These are phyloP conservation scores for Solanum sitiens DNA, from an alignment of 257 asterid species.

Conservation along the genomic window DNA sequence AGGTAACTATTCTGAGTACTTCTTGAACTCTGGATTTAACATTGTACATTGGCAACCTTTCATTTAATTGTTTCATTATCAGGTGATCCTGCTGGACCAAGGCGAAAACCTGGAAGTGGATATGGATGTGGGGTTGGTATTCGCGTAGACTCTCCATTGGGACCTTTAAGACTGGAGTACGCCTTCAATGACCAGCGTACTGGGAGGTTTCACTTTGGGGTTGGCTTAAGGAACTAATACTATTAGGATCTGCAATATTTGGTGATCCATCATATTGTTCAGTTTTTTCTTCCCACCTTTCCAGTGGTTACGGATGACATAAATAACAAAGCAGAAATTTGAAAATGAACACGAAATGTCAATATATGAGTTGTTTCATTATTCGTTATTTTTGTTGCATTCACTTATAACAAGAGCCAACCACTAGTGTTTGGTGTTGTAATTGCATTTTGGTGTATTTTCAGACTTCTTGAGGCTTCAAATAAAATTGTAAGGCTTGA, in stretches of 20 bases:
- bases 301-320: neutral
- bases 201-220: slow-evolving; percentile 92
- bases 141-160: slow-evolving; percentile 88
- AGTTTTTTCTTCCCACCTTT: neutral
- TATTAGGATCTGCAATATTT: neutral
- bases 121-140: slow-evolving; percentile 87
- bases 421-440: neutral
- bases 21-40: neutral
- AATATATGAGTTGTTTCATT: neutral
- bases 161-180: slow-evolving; percentile 90
- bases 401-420: neutral
- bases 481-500: neutral
- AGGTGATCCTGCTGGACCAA: slow-evolving; percentile 98
- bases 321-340: neutral
- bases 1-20: neutral
- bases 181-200: slow-evolving; percentile 72
- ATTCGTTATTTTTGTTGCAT: neutral
- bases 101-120: slow-evolving; percentile 92
- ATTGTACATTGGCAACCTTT: neutral
- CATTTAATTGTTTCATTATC: neutral
- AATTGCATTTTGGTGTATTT: neutral
- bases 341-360: neutral
- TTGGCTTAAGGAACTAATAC: slow-evolving; percentile 64
- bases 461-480: neutral
- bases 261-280: neutral